Evolutionary conservation across 1,284 basidiomycete genomes (phyloP), one percentile per base, ranked within the genome.

Genomic region (Fomes fomentarius): DNA sequence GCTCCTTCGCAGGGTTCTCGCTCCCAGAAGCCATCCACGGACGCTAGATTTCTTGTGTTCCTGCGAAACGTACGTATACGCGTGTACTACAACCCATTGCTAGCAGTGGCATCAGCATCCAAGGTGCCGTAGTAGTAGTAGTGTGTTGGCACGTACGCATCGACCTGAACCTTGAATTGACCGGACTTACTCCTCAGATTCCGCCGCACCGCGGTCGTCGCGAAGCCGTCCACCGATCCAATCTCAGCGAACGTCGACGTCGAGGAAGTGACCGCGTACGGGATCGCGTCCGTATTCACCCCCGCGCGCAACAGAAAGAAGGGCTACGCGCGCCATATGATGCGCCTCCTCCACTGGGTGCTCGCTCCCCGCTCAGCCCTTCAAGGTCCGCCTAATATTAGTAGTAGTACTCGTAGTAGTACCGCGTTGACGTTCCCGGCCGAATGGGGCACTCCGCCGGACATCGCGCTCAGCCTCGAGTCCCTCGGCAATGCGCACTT

Each of bases 311-410:
- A 77, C 41, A 69, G 79, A 28, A 61, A 69, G 19, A 72, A 73
- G 40, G 79, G 80, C 8, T 81, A 80, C 56, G 79, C 78, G 12
- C 61, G 61, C 2, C 71, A 74, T 52, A 81, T 82, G 80, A 78
- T 82, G 79, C 63, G 69, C 15, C 69, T 80, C 21, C 56, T 82
- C 17, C 79, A 81, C 60, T 75, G 73, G 66, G 70, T 75, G 7
- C 64, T 77, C 14, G 73, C 74, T 0, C 66, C 66, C 10, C 65
- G 68, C 19, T 58, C 59, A 8, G 52, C 69, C 1, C 55, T 68
- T 30, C 28, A n/a, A n/a, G n/a, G n/a, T n/a, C n/a, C n/a, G n/a
- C n/a, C n/a, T n/a, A n/a, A n/a, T n/a, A n/a, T n/a, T n/a, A n/a
- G n/a, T n/a, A n/a, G n/a, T n/a, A n/a, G n/a, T n/a, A n/a, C n/a